These are phyloP conservation scores for Omphalea diandra DNA, from an alignment of 441 rosid species.

Conservation along the genomic window DNA sequence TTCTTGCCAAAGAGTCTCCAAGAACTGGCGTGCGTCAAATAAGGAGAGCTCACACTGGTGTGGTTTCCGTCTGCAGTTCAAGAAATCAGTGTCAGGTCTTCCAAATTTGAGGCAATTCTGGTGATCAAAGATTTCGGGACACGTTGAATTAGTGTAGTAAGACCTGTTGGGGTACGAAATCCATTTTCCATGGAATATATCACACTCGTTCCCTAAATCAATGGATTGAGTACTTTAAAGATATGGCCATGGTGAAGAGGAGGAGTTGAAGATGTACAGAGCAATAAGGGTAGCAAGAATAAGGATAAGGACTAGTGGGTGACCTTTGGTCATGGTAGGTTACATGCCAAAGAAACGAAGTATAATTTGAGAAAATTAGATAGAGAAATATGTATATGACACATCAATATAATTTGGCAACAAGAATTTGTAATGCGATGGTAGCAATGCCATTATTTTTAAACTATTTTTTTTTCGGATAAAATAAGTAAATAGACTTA, in stretches of 20 bases:
- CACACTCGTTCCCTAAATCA: constrained; percentile 31
- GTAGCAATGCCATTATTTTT: too few relatives aligned
- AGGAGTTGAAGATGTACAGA: neutral
- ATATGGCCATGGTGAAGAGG: neutral
- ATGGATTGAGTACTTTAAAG: neutral
- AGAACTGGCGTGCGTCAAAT: constrained; percentile 52
- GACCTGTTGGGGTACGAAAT: constrained; percentile 44
- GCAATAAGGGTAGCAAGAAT: neutral
- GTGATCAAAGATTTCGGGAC: constrained; percentile 52
- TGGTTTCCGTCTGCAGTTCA: constrained; percentile 85
- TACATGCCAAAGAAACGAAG: neutral
- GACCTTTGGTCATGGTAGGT: neutral
- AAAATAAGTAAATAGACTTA: too few relatives aligned
- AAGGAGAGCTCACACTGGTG: constrained; percentile 59
- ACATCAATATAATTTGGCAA: too few relatives aligned
- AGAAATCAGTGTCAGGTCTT: constrained; percentile 46
- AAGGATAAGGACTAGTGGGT: neutral
- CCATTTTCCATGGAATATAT: constrained; percentile 57
- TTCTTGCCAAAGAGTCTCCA: constrained; percentile 79
- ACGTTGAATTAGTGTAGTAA: constrained; percentile 54
- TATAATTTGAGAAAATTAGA: neutral
- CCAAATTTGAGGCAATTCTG: constrained; percentile 68
- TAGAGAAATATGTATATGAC: too few relatives aligned
- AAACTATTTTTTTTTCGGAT: too few relatives aligned
- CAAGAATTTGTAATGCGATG: too few relatives aligned